Evolutionary conservation across 208 protist genomes (phyloP).

Genomic region (Blechomonas ayalai): DNA sequence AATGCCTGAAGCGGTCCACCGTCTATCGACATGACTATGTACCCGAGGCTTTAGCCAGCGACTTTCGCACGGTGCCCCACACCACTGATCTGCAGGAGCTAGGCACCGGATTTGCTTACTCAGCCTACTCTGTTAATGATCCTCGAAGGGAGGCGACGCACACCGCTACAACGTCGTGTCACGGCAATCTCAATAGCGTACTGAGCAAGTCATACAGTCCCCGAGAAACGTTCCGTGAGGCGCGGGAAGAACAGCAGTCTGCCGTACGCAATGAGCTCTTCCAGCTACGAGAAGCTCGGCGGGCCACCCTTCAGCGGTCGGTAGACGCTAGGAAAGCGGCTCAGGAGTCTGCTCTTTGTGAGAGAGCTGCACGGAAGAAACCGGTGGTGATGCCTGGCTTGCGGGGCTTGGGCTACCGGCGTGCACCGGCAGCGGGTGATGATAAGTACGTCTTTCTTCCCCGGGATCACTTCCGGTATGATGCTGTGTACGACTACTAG

Average conservation of each 20-base stretch:
- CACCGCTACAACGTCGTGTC: constrained; percentile 34
- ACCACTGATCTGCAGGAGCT: constrained; percentile 51
- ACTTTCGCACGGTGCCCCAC: constrained; percentile 51
- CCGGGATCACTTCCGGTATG: constrained; percentile 61
- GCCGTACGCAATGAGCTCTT: constrained; percentile 42
- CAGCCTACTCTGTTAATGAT: constrained; percentile 54
- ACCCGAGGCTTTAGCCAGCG: constrained; percentile 11
- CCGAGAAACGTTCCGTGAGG: constrained; percentile 10
- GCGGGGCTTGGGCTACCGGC: constrained; percentile 45
- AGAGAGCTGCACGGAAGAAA: neutral
- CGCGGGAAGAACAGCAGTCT: neutral
- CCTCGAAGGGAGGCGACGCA: constrained; percentile 38
- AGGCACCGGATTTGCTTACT: constrained; percentile 63
- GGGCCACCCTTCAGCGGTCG: constrained; percentile 17
- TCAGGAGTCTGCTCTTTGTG: constrained; percentile 4
- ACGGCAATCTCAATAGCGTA: constrained; percentile 39
- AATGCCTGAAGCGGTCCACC: constrained; percentile 29
- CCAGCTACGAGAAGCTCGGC: constrained; percentile 34
- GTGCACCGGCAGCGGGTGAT: constrained; percentile 20
- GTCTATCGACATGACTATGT: constrained; percentile 63
- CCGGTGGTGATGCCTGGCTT: constrained; percentile 40
- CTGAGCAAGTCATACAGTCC: constrained; percentile 48
- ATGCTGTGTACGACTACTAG: constrained; percentile 42
- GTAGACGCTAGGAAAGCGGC: constrained; percentile 1
- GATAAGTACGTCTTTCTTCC: constrained; percentile 65